Percentiles rank a stretch among this genome's conserved stretches.
Conservation (phyloP, 2,329 filamentous ascomycete genomes). For the Calonectria crousiana region DNA sequence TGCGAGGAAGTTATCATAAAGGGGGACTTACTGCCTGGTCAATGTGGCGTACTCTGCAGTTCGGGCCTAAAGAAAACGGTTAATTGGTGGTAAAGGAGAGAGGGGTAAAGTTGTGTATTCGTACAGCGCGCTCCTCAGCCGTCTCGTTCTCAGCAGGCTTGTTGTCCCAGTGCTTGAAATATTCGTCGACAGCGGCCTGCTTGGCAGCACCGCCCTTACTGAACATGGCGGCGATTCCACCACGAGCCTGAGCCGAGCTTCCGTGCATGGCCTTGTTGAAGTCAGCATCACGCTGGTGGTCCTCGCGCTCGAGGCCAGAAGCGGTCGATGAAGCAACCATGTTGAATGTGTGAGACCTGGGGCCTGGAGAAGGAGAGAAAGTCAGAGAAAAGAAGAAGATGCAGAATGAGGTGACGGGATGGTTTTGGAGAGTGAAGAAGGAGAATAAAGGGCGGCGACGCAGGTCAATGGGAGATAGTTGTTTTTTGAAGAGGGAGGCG, state of each 20-base stretch:
- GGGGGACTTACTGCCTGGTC: constrained; percentile 82
- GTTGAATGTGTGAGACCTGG: constrained; percentile 48
- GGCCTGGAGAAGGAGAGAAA: constrained; percentile 27
- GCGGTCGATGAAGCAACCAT: constrained; percentile 57
- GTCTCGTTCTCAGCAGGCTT: constrained; percentile 85
- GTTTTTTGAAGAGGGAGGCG: constrained; percentile 16
- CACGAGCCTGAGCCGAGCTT: constrained; percentile 74
- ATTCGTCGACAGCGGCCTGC: constrained; percentile 86
- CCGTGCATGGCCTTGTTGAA: constrained; percentile 93
- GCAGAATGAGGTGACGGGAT: constrained; percentile 11
- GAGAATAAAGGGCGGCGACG: constrained; percentile 12
- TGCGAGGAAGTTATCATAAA: not conserved
- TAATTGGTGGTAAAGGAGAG: constrained; percentile 25
- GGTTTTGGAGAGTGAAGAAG: not conserved
- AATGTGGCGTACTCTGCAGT: constrained; percentile 91
- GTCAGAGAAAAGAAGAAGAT: constrained; percentile 19
- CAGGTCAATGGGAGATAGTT: constrained; percentile 30
- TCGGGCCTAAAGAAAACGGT: constrained; percentile 69
- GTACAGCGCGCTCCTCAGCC: constrained; percentile 81
- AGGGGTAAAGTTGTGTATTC: constrained; percentile 44
- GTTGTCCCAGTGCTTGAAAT: constrained; percentile 98
- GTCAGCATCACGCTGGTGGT: constrained; percentile 86
- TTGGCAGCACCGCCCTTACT: constrained; percentile 82
- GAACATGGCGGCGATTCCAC: constrained; percentile 86
- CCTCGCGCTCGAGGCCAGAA: constrained; percentile 78